A percentile compares a stretch with the other conserved stretches of the same genome.
These are phyloP conservation scores for Lizanozyma gosingica DNA, from an alignment of 1,139 yeast genomes.

Conservation along the genomic window DNA sequence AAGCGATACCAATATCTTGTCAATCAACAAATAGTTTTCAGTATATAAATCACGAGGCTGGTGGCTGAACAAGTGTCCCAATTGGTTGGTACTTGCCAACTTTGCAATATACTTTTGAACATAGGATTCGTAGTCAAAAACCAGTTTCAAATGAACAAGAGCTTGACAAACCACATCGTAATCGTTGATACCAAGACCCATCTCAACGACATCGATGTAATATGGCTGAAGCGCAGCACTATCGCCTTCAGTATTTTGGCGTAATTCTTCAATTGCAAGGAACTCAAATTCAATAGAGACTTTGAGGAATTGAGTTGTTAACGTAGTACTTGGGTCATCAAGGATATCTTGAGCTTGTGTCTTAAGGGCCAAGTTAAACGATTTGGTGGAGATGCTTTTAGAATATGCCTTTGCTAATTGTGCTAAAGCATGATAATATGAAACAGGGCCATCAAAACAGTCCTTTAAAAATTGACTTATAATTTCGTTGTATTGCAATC, in stretches of 20 bases:
- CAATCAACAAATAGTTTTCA: conserved; percentile 24
- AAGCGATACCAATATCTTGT: conserved; percentile 21
- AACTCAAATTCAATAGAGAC: conserved; percentile 25
- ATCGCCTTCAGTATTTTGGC: conserved; percentile 4
- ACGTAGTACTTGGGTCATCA: conserved; percentile 2
- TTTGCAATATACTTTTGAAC: conserved; percentile 6
- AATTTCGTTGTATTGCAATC: conserved; percentile 6
- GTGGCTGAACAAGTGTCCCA: conserved; percentile 19
- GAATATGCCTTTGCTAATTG: conserved; percentile 2
- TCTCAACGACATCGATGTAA: conserved; percentile 23
- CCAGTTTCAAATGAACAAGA: conserved; percentile 13
- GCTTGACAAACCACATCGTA: conserved; percentile 17
- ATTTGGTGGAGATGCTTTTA: no score
- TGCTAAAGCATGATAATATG: background rate
- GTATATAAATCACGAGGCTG: conserved; percentile 15
- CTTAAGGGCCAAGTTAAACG: conserved; percentile 12
- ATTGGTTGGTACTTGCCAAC: conserved; percentile 9
- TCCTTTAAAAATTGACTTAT: conserved; percentile 9
- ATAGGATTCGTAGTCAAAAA: conserved; percentile 4
- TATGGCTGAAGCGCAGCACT: conserved; percentile 9
- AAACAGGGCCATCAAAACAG: conserved; percentile 7
- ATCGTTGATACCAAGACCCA: conserved; percentile 20
- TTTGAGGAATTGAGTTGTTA: conserved; percentile 13
- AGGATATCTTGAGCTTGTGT: conserved; percentile 2
- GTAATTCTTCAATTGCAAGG: conserved; percentile 20